phyloP scores from a whole-genome alignment of 1,284 basidiomycete genomes.

The Bjerkandera adusta region DNA sequence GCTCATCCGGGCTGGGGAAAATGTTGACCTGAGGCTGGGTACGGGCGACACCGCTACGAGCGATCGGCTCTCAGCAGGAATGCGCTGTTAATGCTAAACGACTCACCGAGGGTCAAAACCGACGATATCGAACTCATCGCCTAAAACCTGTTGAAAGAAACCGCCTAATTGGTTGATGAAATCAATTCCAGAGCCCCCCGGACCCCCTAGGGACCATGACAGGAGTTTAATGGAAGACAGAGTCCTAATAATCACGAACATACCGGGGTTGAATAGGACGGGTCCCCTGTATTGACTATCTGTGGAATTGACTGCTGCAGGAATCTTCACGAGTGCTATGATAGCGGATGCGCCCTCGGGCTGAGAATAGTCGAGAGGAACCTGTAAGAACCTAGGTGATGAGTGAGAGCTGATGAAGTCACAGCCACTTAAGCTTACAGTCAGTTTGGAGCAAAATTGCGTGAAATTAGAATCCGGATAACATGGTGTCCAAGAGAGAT shows the following conservation, averaged over 20 bases:
- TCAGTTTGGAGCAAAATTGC: conserved; percentile 1
- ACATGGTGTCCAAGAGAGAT: not conserved
- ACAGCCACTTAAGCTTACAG: not conserved
- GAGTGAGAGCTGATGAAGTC: not conserved
- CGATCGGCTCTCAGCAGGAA: not conserved
- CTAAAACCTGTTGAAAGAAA: conserved; percentile 33
- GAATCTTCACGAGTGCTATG: conserved; percentile 28
- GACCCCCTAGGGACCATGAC: conserved; percentile 43
- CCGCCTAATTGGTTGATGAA: conserved; percentile 20
- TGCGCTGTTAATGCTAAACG: conserved; percentile 14
- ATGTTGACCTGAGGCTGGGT: not conserved
- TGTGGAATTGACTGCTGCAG: conserved; percentile 21
- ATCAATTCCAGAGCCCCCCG: conserved; percentile 45
- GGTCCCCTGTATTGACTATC: conserved; percentile 39
- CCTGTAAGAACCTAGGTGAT: too few relatives aligned
- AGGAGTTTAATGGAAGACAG: not conserved
- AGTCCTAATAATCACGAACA: not conserved
- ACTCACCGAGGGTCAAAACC: conserved; percentile 45
- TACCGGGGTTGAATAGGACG: conserved; percentile 44
- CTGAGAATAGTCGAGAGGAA: conserved; percentile 31
- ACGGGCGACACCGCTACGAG: not conserved
- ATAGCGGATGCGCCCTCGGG: conserved; percentile 24
- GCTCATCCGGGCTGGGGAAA: conserved; percentile 4
- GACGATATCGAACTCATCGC: conserved; percentile 45
- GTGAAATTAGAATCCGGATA: not conserved